Conservation (phyloP, 2,329 filamentous ascomycete genomes). For the Macroventuria anomochaeta region DNA sequence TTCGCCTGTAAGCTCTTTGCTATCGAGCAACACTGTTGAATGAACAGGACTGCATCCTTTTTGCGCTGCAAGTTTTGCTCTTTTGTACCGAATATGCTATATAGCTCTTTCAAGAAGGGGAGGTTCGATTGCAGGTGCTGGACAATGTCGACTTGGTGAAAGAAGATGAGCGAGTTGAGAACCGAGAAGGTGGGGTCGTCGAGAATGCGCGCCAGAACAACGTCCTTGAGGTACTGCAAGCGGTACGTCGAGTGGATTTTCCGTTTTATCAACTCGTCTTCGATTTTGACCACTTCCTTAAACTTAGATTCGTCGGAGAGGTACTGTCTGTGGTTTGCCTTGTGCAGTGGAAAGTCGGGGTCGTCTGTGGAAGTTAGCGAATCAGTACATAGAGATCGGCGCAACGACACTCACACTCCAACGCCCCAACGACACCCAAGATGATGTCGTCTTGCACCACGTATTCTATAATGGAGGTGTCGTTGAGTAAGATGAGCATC, state of each 20-base stretch:
- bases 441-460: constrained; percentile 90
- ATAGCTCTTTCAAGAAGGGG: constrained; percentile 81
- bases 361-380: constrained; percentile 65
- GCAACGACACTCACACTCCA: constrained; percentile 70
- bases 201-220: constrained; percentile 93
- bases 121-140: constrained; percentile 87
- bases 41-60: constrained; percentile 94
- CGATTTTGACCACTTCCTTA: constrained; percentile 94
- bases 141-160: constrained; percentile 98
- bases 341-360: constrained; percentile 95
- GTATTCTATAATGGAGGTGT: constrained; percentile 91
- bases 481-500: constrained; percentile 90
- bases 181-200: constrained; percentile 98
- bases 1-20: constrained; percentile 92
- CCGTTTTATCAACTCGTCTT: constrained; percentile 77
- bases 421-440: constrained; percentile 88
- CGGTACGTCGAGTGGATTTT: constrained; percentile 98
- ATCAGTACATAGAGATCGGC: background rate
- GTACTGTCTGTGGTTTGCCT: constrained; percentile 95
- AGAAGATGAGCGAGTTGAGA: constrained; percentile 97
- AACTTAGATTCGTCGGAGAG: constrained; percentile 86
- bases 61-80: constrained; percentile 73
- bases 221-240: constrained; percentile 94
- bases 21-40: constrained; percentile 93
- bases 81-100: constrained; percentile 77